These are phyloP conservation scores for Thalassiosira mediterranea DNA, from an alignment of 352 stramenopile species.

Conservation along the genomic window DNA sequence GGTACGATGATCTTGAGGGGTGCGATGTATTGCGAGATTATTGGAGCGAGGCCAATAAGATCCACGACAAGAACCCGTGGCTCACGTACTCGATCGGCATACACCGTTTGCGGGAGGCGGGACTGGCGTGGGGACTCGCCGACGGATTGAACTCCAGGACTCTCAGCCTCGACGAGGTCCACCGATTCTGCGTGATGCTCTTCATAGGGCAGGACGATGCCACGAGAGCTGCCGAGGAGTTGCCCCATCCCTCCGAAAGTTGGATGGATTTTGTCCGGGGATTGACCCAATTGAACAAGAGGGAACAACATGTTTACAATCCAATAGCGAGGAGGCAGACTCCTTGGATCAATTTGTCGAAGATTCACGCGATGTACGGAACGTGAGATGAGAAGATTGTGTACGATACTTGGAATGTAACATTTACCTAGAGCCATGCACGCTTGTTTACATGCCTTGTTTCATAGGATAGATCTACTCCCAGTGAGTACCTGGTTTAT, in stretches of 20 bases:
- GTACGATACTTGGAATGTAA: too few species aligned
- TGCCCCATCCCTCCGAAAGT: conserved; percentile 24
- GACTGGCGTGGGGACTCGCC: conserved; percentile 36
- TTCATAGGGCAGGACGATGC: conserved; percentile 10
- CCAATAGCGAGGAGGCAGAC: conserved; percentile 29
- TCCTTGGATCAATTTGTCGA: conserved; percentile 29
- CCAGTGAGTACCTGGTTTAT: too few species aligned
- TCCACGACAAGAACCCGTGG: conserved; percentile 75
- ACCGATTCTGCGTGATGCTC: conserved; percentile 20
- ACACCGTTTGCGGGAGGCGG: conserved; percentile 81
- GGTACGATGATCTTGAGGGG: conserved; percentile 79
- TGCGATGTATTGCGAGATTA: conserved; percentile 83
- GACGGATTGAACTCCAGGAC: conserved; percentile 74
- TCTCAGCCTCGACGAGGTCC: conserved; percentile 53
- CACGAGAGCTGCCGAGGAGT: too few species aligned
- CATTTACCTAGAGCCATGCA: too few species aligned
- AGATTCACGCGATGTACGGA: conserved; percentile 38
- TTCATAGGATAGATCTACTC: too few species aligned
- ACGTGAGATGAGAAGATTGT: too few species aligned
- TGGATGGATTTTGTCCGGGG: conserved; percentile 16
- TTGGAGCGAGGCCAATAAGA: conserved; percentile 72
- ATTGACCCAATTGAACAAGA: not conserved
- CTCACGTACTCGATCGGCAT: conserved; percentile 74
- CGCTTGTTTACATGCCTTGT: too few species aligned
- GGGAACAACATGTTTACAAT: conserved; percentile 45